These are phyloP conservation scores for Scheffersomyces illinoinensis DNA, from an alignment of 1,139 yeast species.

Conservation along the genomic window DNA sequence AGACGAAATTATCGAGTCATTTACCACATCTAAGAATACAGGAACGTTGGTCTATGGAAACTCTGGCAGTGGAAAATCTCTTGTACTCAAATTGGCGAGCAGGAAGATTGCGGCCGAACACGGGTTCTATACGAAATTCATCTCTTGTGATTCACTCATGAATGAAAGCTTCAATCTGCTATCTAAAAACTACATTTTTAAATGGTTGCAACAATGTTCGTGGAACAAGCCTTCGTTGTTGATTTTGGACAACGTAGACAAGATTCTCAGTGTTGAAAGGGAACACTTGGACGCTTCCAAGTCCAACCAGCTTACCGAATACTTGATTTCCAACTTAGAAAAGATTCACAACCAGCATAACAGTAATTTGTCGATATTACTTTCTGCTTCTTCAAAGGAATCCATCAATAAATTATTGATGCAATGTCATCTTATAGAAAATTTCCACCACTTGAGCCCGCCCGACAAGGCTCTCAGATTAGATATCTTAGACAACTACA, in stretches of 20 bases:
- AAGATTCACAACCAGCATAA: constrained; percentile 38
- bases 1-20: constrained; percentile 39
- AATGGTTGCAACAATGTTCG: constrained; percentile 59
- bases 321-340: constrained; percentile 38
- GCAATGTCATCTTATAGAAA: constrained; percentile 72
- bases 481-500: constrained; percentile 49
- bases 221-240: constrained; percentile 83
- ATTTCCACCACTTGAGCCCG: constrained; percentile 58
- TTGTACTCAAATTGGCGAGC: constrained; percentile 47
- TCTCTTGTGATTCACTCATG: constrained; percentile 55
- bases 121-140: constrained; percentile 44
- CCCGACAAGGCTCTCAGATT: constrained; percentile 70
- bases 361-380: constrained; percentile 54
- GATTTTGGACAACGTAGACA: constrained; percentile 80
- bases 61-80: constrained; percentile 80
- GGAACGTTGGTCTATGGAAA: constrained; percentile 70
- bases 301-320: constrained; percentile 60
- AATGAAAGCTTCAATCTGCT: constrained; percentile 57
- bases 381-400: constrained; percentile 66
- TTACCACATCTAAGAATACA: constrained; percentile 46
- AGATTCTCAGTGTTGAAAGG: constrained; percentile 67
- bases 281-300: constrained; percentile 68
- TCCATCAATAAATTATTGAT: constrained; percentile 61
- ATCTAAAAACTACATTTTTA: constrained; percentile 41
- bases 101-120: constrained; percentile 30